Conservation (phyloP, 176 grass and related monocot genomes). For the Oryza meyeriana region DNA sequence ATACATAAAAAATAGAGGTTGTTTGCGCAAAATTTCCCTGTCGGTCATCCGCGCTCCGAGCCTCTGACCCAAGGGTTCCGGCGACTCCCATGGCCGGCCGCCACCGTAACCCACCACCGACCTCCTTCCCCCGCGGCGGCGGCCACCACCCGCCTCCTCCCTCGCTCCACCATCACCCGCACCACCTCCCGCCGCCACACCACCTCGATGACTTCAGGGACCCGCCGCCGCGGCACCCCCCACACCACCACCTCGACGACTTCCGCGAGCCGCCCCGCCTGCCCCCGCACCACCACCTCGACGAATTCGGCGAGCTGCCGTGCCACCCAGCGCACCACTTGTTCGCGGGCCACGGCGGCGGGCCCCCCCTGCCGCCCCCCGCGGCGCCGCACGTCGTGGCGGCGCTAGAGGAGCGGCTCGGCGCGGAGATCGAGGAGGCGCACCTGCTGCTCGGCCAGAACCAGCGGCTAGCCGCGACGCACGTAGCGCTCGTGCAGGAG, state of each 20-base stretch:
- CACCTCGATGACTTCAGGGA: conserved; percentile 51
- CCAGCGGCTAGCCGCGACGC: conserved; percentile 92
- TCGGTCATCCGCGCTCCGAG: background rate
- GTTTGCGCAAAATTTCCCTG: background rate
- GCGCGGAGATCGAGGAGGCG: conserved; percentile 73
- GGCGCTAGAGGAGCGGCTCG: conserved; percentile 82
- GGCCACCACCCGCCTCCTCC: conserved; percentile 36
- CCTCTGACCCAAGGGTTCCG: conserved; percentile 52
- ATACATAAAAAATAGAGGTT: no score
- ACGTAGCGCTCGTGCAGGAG: conserved; percentile 95
- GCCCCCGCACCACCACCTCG: conserved; percentile 27
- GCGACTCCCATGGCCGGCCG: conserved; percentile 57
- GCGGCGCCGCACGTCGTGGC: conserved; percentile 41
- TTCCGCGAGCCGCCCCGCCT: conserved; percentile 38
- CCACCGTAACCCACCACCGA: conserved; percentile 38
- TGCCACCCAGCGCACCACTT: conserved; percentile 1
- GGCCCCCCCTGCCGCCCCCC: conserved; percentile 25
- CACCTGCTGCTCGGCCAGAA: conserved; percentile 76
- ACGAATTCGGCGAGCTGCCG: conserved; percentile 32
- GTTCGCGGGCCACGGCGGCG: conserved; percentile 29
- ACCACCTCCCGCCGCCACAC: conserved; percentile 13
- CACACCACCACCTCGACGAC: conserved; percentile 35
- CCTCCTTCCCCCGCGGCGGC: conserved; percentile 28
- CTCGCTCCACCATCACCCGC: conserved; percentile 25
- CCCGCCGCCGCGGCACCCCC: conserved; percentile 37